These are phyloP conservation scores for Nepenthes alata DNA, from an alignment of 179 eudicot genomes.

Conservation along the genomic window DNA sequence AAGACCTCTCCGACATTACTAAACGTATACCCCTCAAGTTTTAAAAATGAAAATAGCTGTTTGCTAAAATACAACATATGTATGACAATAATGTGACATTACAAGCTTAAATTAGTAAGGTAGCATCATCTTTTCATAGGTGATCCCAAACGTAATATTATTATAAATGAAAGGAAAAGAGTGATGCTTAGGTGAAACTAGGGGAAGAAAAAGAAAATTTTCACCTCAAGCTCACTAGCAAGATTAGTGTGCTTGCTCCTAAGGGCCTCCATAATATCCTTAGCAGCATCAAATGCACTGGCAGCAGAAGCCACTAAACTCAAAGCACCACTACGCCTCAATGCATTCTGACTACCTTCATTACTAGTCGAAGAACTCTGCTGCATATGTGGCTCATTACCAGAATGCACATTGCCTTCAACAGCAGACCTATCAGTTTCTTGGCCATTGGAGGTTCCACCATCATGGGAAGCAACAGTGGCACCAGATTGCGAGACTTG, in stretches of 20 bases:
- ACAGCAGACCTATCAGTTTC: conserved; percentile 65
- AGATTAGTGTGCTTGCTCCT: conserved; percentile 96
- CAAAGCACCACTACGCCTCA: conserved; percentile 72
- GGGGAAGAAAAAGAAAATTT: conserved; percentile 6
- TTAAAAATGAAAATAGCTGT: too few relatives aligned
- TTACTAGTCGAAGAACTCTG: conserved; percentile 40
- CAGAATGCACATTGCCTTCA: conserved; percentile 46
- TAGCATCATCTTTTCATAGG: too few relatives aligned
- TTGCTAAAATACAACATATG: too few relatives aligned
- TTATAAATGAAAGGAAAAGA: not conserved
- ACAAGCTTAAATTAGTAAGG: too few relatives aligned
- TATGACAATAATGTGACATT: too few relatives aligned
- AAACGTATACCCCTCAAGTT: too few relatives aligned
- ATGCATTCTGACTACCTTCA: conserved; percentile 62
- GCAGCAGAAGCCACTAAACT: conserved; percentile 91
- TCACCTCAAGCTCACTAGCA: conserved; percentile 96
- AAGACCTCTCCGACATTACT: too few relatives aligned
- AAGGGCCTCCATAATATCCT: conserved; percentile 97
- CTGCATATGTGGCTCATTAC: conserved; percentile 54
- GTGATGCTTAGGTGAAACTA: not conserved
- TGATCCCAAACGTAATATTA: not conserved
- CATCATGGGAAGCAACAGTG: conserved; percentile 54
- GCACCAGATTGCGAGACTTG: conserved; percentile 49
- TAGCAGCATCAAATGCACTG: conserved; percentile 94
- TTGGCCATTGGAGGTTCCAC: conserved; percentile 57